These are phyloP conservation scores for Echinosophora koreensis DNA, from an alignment of 306 rosid genomes.

Conservation along the genomic window DNA sequence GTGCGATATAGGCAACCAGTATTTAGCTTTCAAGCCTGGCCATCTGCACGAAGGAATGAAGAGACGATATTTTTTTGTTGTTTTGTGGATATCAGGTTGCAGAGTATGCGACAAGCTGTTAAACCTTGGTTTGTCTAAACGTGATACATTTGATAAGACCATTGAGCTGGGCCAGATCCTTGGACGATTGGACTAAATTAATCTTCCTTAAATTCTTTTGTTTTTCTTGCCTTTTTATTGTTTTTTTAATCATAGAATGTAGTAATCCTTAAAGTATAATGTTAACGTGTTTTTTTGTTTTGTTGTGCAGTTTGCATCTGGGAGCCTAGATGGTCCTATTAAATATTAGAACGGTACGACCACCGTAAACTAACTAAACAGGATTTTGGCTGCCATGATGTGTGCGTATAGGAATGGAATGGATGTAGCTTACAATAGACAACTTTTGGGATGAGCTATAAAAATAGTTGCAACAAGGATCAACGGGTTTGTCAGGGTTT, in stretches of 20 bases:
- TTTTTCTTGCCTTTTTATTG: conserved; percentile 9
- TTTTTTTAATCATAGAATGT: not conserved
- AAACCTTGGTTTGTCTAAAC: not conserved
- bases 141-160: not conserved
- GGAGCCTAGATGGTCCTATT: conserved; percentile 95
- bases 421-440: conserved; percentile 36
- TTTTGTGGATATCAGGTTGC: not conserved
- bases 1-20: not conserved
- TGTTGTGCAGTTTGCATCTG: conserved; percentile 88
- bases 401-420: conserved; percentile 37
- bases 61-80: not conserved
- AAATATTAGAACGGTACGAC: conserved; percentile 62
- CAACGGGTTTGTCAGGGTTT: not conserved
- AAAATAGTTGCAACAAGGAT: conserved; percentile 37
- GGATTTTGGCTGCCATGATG: conserved; percentile 35
- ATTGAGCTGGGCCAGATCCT: not conserved
- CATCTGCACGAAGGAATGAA: not conserved
- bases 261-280: not conserved
- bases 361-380: conserved; percentile 9
- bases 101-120: conserved; percentile 11
- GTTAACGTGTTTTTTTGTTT: not conserved
- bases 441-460: conserved; percentile 40
- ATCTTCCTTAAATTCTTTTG: not conserved
- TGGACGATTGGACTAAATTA: not conserved
- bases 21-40: not conserved